phyloP scores from a whole-genome alignment of 208 protist species.

The Endotrypanum monterogeii region DNA sequence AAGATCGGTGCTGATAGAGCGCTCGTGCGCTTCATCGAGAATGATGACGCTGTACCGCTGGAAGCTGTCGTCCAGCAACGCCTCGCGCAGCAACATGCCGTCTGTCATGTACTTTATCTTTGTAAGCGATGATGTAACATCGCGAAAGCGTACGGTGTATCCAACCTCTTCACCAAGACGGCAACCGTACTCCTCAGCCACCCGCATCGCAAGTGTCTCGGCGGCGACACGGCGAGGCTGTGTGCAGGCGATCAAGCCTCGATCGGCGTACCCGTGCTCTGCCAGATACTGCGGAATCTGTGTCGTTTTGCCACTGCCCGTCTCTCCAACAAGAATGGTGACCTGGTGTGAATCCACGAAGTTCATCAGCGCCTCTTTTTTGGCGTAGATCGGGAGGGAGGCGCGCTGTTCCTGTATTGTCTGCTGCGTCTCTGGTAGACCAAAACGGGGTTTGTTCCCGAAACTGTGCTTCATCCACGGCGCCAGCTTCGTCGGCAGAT shows the following conservation, averaged over 20 bases:
- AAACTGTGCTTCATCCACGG: conserved; percentile 87
- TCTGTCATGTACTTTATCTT: conserved; percentile 99
- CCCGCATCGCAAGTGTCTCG: conserved; percentile 98
- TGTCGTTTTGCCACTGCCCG: conserved; percentile 98
- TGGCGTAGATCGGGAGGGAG: conserved; percentile 95
- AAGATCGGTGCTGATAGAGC: conserved; percentile 99
- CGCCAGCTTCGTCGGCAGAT: conserved; percentile 58
- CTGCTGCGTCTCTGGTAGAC: conserved; percentile 52
- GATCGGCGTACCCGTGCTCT: conserved; percentile 87
- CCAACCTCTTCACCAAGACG: conserved; percentile 98
- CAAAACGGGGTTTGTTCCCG: conserved; percentile 69
- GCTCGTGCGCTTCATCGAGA: conserved; percentile 99
- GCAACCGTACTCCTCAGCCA: conserved; percentile 98
- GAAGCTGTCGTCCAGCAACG: conserved; percentile 95
- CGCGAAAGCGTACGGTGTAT: conserved; percentile 99
- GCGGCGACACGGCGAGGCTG: conserved; percentile 99
- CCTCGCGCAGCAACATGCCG: conserved; percentile 99
- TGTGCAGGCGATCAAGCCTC: conserved; percentile 92
- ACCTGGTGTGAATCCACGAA: conserved; percentile 81
- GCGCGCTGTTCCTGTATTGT: conserved; percentile 78
- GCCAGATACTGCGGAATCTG: conserved; percentile 95
- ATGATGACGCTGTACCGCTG: conserved; percentile 98
- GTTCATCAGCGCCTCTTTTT: conserved; percentile 91
- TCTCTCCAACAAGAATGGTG: conserved; percentile 95
- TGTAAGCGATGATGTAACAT: conserved; percentile 95